Conservation (phyloP, 2,329 filamentous ascomycete species). For the Cordyceps javanica region DNA sequence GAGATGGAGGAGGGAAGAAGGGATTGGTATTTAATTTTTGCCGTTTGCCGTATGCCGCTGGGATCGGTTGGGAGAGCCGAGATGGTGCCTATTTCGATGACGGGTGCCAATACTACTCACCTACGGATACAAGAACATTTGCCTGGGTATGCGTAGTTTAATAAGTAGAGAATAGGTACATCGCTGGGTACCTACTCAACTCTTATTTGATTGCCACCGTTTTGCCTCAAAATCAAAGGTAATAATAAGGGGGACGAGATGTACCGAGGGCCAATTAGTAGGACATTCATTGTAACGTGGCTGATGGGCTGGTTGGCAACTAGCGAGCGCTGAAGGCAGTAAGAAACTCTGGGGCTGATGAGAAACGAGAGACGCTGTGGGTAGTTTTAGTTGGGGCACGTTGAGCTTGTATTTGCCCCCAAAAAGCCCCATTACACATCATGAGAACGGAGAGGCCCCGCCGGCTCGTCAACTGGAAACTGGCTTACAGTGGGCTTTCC, state of each 20-base stretch:
- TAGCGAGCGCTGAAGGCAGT: no score
- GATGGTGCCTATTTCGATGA: not conserved
- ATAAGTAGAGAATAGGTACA: no score
- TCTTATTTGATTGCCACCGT: not conserved
- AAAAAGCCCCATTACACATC: no score
- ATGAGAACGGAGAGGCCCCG: no score
- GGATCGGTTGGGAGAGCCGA: constrained; percentile 9
- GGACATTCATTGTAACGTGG: not conserved
- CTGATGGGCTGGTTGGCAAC: not conserved
- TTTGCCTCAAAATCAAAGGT: no score
- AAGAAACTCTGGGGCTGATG: no score
- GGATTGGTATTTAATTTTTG: not conserved
- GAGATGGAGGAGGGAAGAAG: not conserved
- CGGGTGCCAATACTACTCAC: not conserved
- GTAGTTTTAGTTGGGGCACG: not conserved
- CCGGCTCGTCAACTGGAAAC: not conserved
- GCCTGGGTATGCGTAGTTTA: no score
- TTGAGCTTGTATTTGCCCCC: not conserved
- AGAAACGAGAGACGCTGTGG: no score
- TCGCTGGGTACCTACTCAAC: no score
- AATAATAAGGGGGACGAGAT: not conserved
- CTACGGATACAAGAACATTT: no score
- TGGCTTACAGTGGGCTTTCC: constrained; percentile 15
- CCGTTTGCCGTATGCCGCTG: not conserved
- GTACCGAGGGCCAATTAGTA: not conserved